Conservation (phyloP, 192 early-diverging fungal species). For the Podila verticillata region DNA sequence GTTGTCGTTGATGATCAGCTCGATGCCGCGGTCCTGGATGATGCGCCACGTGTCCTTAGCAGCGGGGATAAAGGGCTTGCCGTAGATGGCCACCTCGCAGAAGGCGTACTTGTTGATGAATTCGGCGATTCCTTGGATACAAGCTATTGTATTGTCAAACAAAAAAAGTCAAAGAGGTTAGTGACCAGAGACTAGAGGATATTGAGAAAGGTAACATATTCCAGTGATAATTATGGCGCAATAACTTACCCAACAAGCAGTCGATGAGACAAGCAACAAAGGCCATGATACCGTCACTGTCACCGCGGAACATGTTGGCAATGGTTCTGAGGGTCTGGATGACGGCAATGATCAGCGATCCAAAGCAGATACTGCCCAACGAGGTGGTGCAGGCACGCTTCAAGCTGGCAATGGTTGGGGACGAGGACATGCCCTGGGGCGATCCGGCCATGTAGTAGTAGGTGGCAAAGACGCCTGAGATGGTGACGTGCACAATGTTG, state of each 20-base stretch:
- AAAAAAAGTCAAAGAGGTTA: conserved; percentile 7
- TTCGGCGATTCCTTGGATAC: conserved; percentile 46
- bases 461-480: conserved; percentile 83
- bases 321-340: conserved; percentile 75
- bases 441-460: conserved; percentile 74
- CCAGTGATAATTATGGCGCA: neutral
- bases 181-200: neutral
- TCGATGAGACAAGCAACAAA: conserved; percentile 51
- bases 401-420: conserved; percentile 75
- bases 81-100: conserved; percentile 92
- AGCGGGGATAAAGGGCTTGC: conserved; percentile 73
- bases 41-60: conserved; percentile 90
- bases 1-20: conserved; percentile 92
- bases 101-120: conserved; percentile 90
- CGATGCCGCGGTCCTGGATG: conserved; percentile 80
- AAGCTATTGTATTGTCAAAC: neutral
- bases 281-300: conserved; percentile 37
- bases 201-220: neutral
- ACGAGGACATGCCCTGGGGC: conserved; percentile 53
- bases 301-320: conserved; percentile 41
- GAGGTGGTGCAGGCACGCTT: conserved; percentile 82
- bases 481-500: conserved; percentile 77
- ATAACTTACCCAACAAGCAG: conserved; percentile 48
- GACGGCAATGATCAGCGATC: conserved; percentile 66
- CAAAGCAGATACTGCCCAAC: conserved; percentile 87